Evolutionary conservation across 148 eudicot species (phyloP).

Genomic region (Vaccinium myrtillus): DNA sequence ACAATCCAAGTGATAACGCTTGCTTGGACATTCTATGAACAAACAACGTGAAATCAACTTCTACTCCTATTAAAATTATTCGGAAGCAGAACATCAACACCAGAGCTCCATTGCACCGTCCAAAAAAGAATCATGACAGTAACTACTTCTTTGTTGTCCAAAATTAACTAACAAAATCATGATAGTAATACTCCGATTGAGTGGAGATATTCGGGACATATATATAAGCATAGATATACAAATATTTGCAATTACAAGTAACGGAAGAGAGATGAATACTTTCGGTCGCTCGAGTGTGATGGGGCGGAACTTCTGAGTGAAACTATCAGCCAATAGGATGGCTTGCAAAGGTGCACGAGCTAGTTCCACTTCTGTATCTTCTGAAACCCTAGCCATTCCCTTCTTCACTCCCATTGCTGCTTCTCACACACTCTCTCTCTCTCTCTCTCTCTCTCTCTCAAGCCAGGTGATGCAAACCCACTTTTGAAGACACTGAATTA

Average conservation of each 20-base stretch:
- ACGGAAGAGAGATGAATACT: constrained; percentile 26
- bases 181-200: not conserved
- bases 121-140: not conserved
- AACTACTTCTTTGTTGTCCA: not conserved
- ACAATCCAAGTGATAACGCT: not conserved
- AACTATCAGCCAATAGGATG: constrained; percentile 80
- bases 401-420: constrained; percentile 67
- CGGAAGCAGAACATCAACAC: not conserved
- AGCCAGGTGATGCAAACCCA: not conserved
- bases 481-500: not conserved
- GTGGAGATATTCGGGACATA: not conserved
- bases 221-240: not conserved
- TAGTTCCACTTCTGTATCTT: constrained; percentile 67
- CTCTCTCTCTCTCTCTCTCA: not conserved
- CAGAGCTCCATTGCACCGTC: not conserved
- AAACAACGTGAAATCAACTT: not conserved
- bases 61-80: not conserved
- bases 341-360: constrained; percentile 68
- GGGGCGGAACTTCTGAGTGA: constrained; percentile 84
- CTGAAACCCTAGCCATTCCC: constrained; percentile 39
- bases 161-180: not conserved
- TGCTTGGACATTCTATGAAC: not conserved
- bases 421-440: not conserved
- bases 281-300: constrained; percentile 96
- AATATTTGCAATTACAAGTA: not conserved